Percentiles rank a stretch among this genome's conserved stretches.
Evolutionary conservation across 805 yeast species (phyloP).

Genomic region (Phaffomyces opuntiae): DNA sequence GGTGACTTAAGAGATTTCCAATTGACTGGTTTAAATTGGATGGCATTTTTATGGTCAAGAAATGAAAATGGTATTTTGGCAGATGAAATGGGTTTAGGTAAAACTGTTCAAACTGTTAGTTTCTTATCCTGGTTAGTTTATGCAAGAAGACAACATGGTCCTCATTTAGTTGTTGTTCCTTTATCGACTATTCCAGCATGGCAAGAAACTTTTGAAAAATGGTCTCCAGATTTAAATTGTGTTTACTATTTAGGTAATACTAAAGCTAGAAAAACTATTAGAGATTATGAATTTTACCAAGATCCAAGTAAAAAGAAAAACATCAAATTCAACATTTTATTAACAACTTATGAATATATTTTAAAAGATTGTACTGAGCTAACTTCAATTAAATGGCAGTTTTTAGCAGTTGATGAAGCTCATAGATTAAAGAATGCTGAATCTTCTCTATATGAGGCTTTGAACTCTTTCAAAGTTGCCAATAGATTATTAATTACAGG

Average conservation of each 20-base stretch:
- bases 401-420: constrained; percentile 96
- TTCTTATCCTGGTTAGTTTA: constrained; percentile 92
- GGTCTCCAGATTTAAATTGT: constrained; percentile 96
- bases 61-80: constrained; percentile 96
- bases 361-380: constrained; percentile 79
- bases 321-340: constrained; percentile 82
- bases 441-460: constrained; percentile 84
- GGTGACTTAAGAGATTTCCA: constrained; percentile 96
- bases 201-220: constrained; percentile 97
- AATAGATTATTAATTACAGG: constrained; percentile 92
- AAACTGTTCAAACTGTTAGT: constrained; percentile 94
- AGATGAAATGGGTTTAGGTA: constrained; percentile 98
- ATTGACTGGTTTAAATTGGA: constrained; percentile 97
- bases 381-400: constrained; percentile 89
- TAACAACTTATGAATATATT: constrained; percentile 95
- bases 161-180: constrained; percentile 95
- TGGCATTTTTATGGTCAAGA: constrained; percentile 98
- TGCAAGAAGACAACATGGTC: constrained; percentile 96
- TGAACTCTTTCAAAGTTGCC: constrained; percentile 71
- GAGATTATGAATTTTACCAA: constrained; percentile 80
- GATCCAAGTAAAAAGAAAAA: constrained; percentile 37
- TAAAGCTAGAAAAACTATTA: constrained; percentile 70
- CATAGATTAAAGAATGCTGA: constrained; percentile 94
- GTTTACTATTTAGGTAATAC: constrained; percentile 91
- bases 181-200: constrained; percentile 95